Evolutionary conservation across 495 filamentous ascomycete genomes (phyloP).

Genomic region (Tuber aestivum): DNA sequence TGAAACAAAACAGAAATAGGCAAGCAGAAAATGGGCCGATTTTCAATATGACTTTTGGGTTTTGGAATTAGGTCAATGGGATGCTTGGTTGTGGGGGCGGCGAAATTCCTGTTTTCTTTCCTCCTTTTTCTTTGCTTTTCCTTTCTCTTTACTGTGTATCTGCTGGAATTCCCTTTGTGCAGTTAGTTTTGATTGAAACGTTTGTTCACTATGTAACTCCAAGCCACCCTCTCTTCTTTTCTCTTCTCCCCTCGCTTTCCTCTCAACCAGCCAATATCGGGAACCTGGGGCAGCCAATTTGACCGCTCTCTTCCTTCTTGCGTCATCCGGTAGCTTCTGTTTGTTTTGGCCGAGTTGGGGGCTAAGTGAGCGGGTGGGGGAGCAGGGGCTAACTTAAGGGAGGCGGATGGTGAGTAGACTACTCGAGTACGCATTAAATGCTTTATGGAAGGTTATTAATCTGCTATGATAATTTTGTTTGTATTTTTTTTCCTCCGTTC

Average conservation of each 20-base stretch:
- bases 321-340: slow-evolving; percentile 6
- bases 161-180: slow-evolving; percentile 24
- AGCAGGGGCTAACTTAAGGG: not conserved
- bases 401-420: slow-evolving; percentile 1
- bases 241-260: not conserved
- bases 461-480: slow-evolving; percentile 15
- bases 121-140: not conserved
- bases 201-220: slow-evolving; percentile 22
- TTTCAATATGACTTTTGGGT: not conserved
- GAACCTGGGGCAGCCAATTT: slow-evolving; percentile 4
- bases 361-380: not conserved
- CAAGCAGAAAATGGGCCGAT: not conserved
- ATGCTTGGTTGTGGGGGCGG: slow-evolving; percentile 1
- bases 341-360: slow-evolving; percentile 9
- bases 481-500: slow-evolving; percentile 16
- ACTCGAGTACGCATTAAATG: not conserved
- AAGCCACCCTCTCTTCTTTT: slow-evolving; percentile 15
- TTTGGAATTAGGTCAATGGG: not conserved
- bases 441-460: slow-evolving; percentile 32
- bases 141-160: not conserved
- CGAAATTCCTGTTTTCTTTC: slow-evolving; percentile 1
- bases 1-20: not conserved
- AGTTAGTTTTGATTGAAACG: slow-evolving; percentile 21
- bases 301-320: not conserved
- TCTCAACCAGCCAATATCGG: slow-evolving; percentile 9